phyloP scores from a whole-genome alignment of 306 rosid genomes.

The Quercus wislizeni region DNA sequence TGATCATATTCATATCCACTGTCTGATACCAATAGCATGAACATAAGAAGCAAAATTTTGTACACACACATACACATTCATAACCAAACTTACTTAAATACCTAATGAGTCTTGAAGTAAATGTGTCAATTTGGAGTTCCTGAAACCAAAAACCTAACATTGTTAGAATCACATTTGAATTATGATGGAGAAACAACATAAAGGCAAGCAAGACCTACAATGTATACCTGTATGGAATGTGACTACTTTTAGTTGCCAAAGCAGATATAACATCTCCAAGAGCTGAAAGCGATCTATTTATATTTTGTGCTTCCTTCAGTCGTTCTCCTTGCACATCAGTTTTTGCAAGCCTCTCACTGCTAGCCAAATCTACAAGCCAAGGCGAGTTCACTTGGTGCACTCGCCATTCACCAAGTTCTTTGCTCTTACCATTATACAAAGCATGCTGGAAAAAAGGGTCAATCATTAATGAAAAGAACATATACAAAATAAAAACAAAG shows the following conservation, averaged over 20 bases:
- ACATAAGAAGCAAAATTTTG: not conserved
- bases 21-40: not conserved
- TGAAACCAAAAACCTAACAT: constrained; percentile 36
- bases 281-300: constrained; percentile 87
- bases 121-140: constrained; percentile 93
- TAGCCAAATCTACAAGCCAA: constrained; percentile 93
- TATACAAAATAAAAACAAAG: not conserved
- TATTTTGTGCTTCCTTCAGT: constrained; percentile 85
- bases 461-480: constrained; percentile 7
- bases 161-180: constrained; percentile 11
- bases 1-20: not conserved
- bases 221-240: constrained; percentile 78
- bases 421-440: constrained; percentile 65
- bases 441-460: constrained; percentile 56
- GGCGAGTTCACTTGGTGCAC: constrained; percentile 74
- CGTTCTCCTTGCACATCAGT: constrained; percentile 83
- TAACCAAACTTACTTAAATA: constrained; percentile 20
- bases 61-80: not conserved
- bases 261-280: constrained; percentile 87
- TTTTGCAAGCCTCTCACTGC: constrained; percentile 91
- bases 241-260: constrained; percentile 80
- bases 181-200: not conserved
- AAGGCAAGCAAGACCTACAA: constrained; percentile 7
- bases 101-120: constrained; percentile 94
- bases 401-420: constrained; percentile 75